Base-by-base conservation (phyloP, 306 rosid genomes). In the Malus orientalis region DNA sequence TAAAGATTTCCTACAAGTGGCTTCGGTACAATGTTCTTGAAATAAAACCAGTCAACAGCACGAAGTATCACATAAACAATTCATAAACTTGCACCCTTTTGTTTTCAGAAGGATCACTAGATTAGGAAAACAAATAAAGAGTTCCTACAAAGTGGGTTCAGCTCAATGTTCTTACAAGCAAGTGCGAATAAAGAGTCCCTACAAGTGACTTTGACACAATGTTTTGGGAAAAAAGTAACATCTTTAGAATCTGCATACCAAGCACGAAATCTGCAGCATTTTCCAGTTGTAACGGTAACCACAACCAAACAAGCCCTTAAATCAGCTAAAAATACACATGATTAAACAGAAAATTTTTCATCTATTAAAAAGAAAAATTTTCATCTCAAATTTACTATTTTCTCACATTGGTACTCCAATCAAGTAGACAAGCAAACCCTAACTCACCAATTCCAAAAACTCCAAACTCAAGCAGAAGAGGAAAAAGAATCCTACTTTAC, bases 391-490 rank as follows among this genome's bases (percentile, higher is more conserved):
- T 9, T 11, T 11, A 32, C 58, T 12, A 27, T 44, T 75, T 67
- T 74, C 55, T 74, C 76, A 59, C 79, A 77, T 74, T 76, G 68
- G 70, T 68, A 63, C 77, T 69, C 73, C 81, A 76, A 63, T 79
- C 82, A 71, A 81, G 67, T 54, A 79, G 33, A 75, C 22, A 42
- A 66, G 67, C 80, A 49, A 44, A 68, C 62, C 62, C 20, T 27
- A 36, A 30, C 27, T 16, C 59, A 76, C 66, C 79, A 73, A 65
- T 55, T 11, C 25, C 65, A 18, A 84, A 75, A 73, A 30, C 71
- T 53, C 64, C 75, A 47, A 66, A 1, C 49, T 69, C 77, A 82
- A 10, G 15, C 19, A 20, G 8, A 53, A 76, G 66, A 19, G 20
- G 42, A 69, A 55, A 67, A 42, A 69, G 42, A 82, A 84, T 76